Evolutionary conservation across 768 basidiomycete genomes (phyloP).

Genomic region (Hericium alpestre): DNA sequence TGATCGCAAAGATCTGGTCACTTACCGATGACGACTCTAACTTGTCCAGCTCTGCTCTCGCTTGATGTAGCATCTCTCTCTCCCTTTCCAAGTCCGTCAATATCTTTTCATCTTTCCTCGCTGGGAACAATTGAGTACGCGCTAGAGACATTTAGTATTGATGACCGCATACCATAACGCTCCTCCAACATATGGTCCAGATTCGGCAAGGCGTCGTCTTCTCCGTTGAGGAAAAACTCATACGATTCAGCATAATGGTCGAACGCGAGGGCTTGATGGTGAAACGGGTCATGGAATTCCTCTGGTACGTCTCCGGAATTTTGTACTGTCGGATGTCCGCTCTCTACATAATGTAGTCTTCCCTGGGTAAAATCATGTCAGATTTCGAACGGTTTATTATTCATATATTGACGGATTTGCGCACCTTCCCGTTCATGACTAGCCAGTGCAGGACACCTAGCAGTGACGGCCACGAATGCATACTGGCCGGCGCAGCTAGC

Average conservation of each 20-base stretch:
- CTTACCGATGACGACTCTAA: constrained; percentile 54
- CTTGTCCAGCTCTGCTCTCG: constrained; percentile 43
- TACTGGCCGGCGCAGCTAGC: constrained; percentile 78
- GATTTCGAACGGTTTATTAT: neutral
- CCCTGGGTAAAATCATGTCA: constrained; percentile 14
- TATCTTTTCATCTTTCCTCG: constrained; percentile 61
- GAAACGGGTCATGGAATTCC: constrained; percentile 63
- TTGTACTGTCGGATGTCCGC: constrained; percentile 61
- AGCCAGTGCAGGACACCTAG: constrained; percentile 91
- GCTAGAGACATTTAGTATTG: neutral
- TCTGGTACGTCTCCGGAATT: constrained; percentile 50
- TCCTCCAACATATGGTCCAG: constrained; percentile 62
- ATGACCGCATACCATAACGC: constrained; percentile 51
- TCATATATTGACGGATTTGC: constrained; percentile 11
- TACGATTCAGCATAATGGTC: constrained; percentile 64
- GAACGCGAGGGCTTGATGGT: constrained; percentile 71
- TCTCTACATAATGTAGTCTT: constrained; percentile 38
- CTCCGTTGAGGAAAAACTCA: constrained; percentile 51
- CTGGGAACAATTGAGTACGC: constrained; percentile 24
- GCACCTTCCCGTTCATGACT: constrained; percentile 73
- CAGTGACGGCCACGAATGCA: constrained; percentile 86
- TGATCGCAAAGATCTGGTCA: neutral
- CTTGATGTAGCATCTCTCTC: constrained; percentile 33
- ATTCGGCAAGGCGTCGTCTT: constrained; percentile 53
- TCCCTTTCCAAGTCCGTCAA: constrained; percentile 53